Percentiles rank a stretch among this genome's conserved stretches.
These are phyloP conservation scores for Auriscalpium vulgare DNA, from an alignment of 768 basidiomycete species.

Conservation along the genomic window DNA sequence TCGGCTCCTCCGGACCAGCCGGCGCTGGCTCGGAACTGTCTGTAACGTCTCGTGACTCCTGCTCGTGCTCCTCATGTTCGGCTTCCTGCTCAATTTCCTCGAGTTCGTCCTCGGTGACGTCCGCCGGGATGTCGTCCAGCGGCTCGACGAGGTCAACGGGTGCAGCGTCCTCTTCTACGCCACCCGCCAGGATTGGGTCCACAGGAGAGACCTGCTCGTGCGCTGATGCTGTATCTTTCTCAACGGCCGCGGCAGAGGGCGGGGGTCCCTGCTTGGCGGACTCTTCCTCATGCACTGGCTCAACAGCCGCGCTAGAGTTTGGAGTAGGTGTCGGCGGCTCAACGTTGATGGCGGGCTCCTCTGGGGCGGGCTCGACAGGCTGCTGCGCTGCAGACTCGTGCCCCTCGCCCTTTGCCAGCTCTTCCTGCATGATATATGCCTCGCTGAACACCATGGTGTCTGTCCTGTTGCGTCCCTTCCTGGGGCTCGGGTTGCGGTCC, in stretches of 20 bases:
- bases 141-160: not conserved
- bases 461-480: constrained; percentile 46
- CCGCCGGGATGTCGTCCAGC: not conserved
- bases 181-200: not conserved
- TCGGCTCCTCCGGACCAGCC: not conserved
- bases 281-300: not conserved
- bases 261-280: not conserved
- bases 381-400: not conserved
- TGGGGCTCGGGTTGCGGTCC: constrained; percentile 15
- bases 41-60: not conserved
- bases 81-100: not conserved
- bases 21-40: not conserved
- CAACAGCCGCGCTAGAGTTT: not conserved
- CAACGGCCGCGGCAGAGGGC: not conserved
- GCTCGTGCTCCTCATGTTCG: not conserved
- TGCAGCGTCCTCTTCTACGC: not conserved
- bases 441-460: constrained; percentile 71
- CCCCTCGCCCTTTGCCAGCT: constrained; percentile 23
- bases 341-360: not conserved
- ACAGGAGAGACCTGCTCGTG: not conserved
- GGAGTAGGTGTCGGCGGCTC: not conserved
- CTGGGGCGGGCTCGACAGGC: not conserved
- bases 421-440: constrained; percentile 30
- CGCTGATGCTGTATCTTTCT: too few relatives aligned
- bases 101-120: not conserved